These are phyloP conservation scores for Gynostemma pentaphyllum DNA, from an alignment of 306 rosid genomes.

Conservation along the genomic window DNA sequence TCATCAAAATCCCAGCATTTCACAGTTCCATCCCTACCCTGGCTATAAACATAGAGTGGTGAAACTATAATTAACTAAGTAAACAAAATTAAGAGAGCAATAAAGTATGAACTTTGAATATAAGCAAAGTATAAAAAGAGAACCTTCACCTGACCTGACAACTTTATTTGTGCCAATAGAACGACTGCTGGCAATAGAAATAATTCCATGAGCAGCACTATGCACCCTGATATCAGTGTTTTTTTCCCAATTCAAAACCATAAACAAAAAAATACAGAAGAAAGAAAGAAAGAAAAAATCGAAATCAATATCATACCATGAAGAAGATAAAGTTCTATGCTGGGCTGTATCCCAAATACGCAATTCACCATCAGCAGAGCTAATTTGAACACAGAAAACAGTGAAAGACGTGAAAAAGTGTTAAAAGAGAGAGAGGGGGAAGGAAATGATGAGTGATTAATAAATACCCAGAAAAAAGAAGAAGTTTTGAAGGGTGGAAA, in stretches of 20 bases:
- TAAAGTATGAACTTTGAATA: background rate
- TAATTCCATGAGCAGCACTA: slow-evolving; percentile 77
- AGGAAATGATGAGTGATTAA: background rate
- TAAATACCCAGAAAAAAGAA: slow-evolving; percentile 58
- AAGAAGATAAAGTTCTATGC: slow-evolving; percentile 71
- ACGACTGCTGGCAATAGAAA: slow-evolving; percentile 48
- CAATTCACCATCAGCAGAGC: slow-evolving; percentile 82
- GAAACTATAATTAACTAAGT: background rate
- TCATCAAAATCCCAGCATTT: slow-evolving; percentile 77
- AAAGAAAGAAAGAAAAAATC: background rate
- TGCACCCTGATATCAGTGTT: slow-evolving; percentile 54
- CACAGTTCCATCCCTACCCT: slow-evolving; percentile 94
- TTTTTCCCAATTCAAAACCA: background rate
- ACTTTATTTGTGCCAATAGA: slow-evolving; percentile 53
- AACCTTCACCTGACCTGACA: slow-evolving; percentile 66
- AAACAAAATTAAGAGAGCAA: slow-evolving; percentile 6
- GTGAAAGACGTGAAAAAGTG: background rate
- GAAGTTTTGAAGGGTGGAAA: slow-evolving; percentile 51
- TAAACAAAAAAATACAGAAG: background rate
- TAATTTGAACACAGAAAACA: slow-evolving; percentile 1
- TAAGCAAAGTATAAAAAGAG: slow-evolving; percentile 1
- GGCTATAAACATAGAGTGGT: slow-evolving; percentile 43
- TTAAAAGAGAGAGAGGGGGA: background rate
- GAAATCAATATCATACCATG: slow-evolving; percentile 42
- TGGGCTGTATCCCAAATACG: slow-evolving; percentile 75